Percentiles rank a stretch among this genome's conserved stretches.
Evolutionary conservation across 2,329 filamentous ascomycete genomes (phyloP).

Genomic region (Aureobasidium uvarum): DNA sequence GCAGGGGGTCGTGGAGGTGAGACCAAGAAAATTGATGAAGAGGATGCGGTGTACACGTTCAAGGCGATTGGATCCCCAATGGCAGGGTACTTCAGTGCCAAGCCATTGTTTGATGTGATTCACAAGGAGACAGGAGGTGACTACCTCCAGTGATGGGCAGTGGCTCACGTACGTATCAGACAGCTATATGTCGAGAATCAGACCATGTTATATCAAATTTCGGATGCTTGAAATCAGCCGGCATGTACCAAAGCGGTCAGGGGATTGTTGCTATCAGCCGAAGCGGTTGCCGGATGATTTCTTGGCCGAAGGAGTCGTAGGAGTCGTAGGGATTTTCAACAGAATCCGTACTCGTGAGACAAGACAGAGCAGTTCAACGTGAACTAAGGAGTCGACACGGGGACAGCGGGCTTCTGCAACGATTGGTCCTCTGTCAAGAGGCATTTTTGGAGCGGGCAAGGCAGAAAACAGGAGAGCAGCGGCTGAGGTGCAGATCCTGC

Average conservation of each 20-base stretch:
- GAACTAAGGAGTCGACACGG: neutral
- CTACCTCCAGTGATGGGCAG: slow-evolving; percentile 47
- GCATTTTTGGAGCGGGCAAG: neutral
- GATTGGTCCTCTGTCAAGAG: neutral
- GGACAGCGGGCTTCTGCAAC: neutral
- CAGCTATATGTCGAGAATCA: neutral
- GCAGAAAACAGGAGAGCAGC: slow-evolving; percentile 2
- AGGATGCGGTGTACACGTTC: slow-evolving; percentile 66
- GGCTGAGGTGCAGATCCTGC: neutral
- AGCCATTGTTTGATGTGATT: slow-evolving; percentile 69
- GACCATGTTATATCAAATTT: neutral
- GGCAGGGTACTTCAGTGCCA: slow-evolving; percentile 69
- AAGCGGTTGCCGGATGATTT: slow-evolving; percentile 10
- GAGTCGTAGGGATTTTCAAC: neutral
- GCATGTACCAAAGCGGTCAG: neutral
- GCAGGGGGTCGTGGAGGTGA: slow-evolving; percentile 60
- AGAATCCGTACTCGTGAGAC: neutral
- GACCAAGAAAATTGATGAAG: slow-evolving; percentile 65
- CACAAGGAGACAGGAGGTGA: slow-evolving; percentile 59
- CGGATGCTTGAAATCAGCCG: slow-evolving; percentile 6
- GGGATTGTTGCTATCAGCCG: slow-evolving; percentile 3
- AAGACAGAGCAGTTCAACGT: neutral
- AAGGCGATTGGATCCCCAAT: slow-evolving; percentile 60
- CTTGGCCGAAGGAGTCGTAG: neutral
- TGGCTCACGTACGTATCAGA: slow-evolving; percentile 6